Base-by-base conservation (phyloP, 2,329 filamentous ascomycete species). In the Berkeleyomyces basicola region DNA sequence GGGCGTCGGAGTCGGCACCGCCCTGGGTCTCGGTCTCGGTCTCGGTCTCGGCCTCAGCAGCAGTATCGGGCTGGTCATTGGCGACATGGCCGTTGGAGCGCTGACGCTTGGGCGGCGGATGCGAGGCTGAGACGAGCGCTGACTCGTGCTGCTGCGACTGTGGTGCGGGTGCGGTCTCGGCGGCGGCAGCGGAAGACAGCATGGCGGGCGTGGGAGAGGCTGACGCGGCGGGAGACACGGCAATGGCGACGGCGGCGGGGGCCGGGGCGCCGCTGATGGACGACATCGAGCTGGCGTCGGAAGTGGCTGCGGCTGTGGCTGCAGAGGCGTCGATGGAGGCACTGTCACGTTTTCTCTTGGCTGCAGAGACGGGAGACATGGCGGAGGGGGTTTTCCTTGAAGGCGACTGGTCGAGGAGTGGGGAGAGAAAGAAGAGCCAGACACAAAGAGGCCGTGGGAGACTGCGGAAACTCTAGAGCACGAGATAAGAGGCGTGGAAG, bases 261-360 rank as follows among this genome's bases (percentile, higher is more conserved):
- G 23, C 43, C 31, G 42, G 11, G n/a, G 43, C 51, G 1, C 31
- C 80, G 43, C 40, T 23, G 61, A 59, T 59, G 58, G 33, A 33
- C 23, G 61, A 44, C 43, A 40, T 43, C 23, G 59, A 57, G 36
- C 47, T 55, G 37, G 16, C 58, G 33, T 61, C 49, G 16, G 51
- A 31, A 37, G 58, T 42, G 31, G 51, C 53, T 14, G 58, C 46
- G 16, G 33, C 44, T 31, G 58, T 57, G 33, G 39, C 57, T n/a
- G 53, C 47, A 11, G 53, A 14, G 6, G 36, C 53, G 42, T 44
- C 58, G 33, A 46, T 46, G 42, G 58, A 44, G 39, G 59, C 59
- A 39, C 49, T 40, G 53, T 64, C 63, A 72, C 91, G 85, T 81
- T 96, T 96, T 74, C 91, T 86, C 79, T 96, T 96, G 69, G 79